These are phyloP conservation scores for Hyphopichia fennica DNA, from an alignment of 1,139 yeast species.

Conservation along the genomic window DNA sequence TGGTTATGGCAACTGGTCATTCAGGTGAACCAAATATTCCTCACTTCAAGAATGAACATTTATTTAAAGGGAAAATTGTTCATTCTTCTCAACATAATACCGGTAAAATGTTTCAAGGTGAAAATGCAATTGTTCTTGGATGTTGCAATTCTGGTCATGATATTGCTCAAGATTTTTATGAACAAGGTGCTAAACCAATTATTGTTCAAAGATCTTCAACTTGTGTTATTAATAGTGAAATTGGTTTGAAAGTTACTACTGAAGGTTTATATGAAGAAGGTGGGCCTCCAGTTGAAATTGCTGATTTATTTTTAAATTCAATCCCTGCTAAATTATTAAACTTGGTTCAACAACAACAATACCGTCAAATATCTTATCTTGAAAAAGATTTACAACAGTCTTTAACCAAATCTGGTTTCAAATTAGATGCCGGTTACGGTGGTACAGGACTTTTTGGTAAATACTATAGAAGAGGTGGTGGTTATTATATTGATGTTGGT, in stretches of 20 bases:
- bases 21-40: constrained; percentile 45
- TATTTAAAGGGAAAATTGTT: constrained; percentile 36
- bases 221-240: constrained; percentile 35
- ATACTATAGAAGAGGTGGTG: constrained; percentile 42
- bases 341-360: constrained; percentile 29
- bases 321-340: constrained; percentile 30
- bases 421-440: constrained; percentile 41
- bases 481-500: constrained; percentile 47
- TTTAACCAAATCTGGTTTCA: constrained; percentile 33
- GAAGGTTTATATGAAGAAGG: constrained; percentile 32
- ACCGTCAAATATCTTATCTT: constrained; percentile 23
- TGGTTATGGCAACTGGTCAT: constrained; percentile 43
- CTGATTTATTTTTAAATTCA: constrained; percentile 33
- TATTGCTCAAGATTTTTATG: constrained; percentile 43
- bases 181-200: constrained; percentile 43
- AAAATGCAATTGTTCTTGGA: constrained; percentile 43
- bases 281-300: constrained; percentile 37
- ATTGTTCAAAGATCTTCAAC: constrained; percentile 46
- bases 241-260: constrained; percentile 26
- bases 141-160: constrained; percentile 47
- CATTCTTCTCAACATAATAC: constrained; percentile 41
- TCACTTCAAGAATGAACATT: constrained; percentile 30
- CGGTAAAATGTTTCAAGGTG: constrained; percentile 36
- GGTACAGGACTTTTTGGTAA: constrained; percentile 43
- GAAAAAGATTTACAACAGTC: constrained; percentile 31